Percentiles rank a stretch among this genome's conserved stretches.
Conservation (phyloP, 805 yeast species). For the Pichia kluyveri region DNA sequence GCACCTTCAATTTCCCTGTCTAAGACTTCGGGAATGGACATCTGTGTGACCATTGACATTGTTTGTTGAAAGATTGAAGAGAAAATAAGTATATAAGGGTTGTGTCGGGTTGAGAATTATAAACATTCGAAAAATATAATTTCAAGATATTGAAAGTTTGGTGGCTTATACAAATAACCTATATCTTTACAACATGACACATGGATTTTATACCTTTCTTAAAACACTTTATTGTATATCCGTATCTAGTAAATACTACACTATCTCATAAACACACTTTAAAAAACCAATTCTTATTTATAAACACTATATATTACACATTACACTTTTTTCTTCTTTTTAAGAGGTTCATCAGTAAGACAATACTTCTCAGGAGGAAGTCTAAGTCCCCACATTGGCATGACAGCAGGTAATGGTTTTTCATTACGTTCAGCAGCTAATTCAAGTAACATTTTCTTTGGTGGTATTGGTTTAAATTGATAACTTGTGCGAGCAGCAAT, state of each 20-base stretch:
- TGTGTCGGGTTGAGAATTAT: not conserved
- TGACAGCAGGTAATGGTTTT: constrained; percentile 82
- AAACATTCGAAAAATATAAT: not conserved
- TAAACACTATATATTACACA: not conserved
- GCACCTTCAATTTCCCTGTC: constrained; percentile 45
- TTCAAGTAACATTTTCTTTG: constrained; percentile 84
- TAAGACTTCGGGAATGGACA: constrained; percentile 24
- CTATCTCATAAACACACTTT: too few relatives aligned
- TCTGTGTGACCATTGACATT: not conserved
- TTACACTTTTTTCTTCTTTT: not conserved
- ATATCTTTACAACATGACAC: too few relatives aligned
- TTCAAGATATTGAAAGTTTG: not conserved
- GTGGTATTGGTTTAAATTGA: constrained; percentile 93
- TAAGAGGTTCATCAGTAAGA: constrained; percentile 29
- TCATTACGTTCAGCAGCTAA: constrained; percentile 88
- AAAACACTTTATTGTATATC: too few relatives aligned
- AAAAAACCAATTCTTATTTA: too few relatives aligned
- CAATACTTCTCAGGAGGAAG: constrained; percentile 98
- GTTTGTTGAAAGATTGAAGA: not conserved
- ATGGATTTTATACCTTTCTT: too few relatives aligned
- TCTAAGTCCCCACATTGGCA: constrained; percentile 85
- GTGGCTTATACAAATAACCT: too few relatives aligned
- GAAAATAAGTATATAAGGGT: not conserved
- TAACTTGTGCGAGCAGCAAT: constrained; percentile 91
- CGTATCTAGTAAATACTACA: too few relatives aligned